Base-by-base conservation (phyloP, 2,329 filamentous ascomycete species). In the Apiospora arundinis region DNA sequence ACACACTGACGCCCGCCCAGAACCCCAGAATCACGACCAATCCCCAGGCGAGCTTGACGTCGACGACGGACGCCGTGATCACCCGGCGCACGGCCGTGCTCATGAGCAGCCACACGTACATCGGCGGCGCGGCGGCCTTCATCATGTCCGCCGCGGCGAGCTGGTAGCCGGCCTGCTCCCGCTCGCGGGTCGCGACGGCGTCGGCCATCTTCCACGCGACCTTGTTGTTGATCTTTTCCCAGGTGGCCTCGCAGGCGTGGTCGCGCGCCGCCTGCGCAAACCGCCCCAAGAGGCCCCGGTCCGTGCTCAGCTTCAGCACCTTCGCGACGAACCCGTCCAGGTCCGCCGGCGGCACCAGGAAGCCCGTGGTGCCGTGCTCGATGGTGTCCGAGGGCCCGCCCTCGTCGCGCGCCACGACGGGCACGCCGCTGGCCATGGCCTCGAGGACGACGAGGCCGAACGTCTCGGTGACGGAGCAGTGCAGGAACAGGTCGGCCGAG, bases 361-460 rank as follows among this genome's bases (percentile, higher is more conserved):
- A 92, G 16, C 91, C 91, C 0, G 88, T 91, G 46, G 84, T 81
- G 16, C 85, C 87, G 74, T 93, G 82, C 37, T 84, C 82, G 46
- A 93, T 85, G 69, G 91, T 92, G 76, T 93, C 91, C 46, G 89
- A 91, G 0, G 91, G 91, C 0, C 92, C 91, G 12, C 91, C 91
- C 77, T 92, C 89, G 75, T 93, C 90, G 65, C 92, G 86, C 2
- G 91, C 91, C 69, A 93, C 84, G 32, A 93, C 91, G 0, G 91
- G 91, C 2, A 93, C 85, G 2, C 91, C 90, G 73, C 90, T 92
- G 0, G 91, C 91, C 91, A 93, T 92, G 3, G 89, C 89, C 79
- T 93, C 91, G 1, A 93, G 82, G 1, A 93, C 91, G 0, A 93
- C 91, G 12, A 93, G 83, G 0, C 91, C 91, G 78, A 93, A 93